phyloP scores from a whole-genome alignment of 2,329 filamentous ascomycete species.

The Leptographium procerum region DNA sequence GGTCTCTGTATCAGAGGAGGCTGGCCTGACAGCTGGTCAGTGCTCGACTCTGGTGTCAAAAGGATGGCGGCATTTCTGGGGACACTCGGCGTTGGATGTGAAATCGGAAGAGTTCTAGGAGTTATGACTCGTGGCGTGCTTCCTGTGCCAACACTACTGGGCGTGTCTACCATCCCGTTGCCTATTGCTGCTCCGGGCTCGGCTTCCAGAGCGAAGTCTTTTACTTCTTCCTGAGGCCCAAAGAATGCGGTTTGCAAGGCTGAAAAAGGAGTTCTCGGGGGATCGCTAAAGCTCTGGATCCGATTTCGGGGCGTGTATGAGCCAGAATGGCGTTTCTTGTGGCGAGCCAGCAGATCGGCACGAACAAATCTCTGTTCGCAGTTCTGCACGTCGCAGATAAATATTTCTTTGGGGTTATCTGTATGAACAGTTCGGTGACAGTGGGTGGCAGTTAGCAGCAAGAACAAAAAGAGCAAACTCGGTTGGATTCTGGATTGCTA shows the following conservation, averaged over 20 bases:
- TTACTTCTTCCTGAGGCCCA: background rate
- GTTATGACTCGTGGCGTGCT: background rate
- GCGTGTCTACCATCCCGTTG: background rate
- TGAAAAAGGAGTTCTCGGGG: slow-evolving; percentile 15
- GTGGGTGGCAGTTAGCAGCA: slow-evolving; percentile 12
- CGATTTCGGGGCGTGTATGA: slow-evolving; percentile 39
- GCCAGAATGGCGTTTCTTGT: slow-evolving; percentile 53
- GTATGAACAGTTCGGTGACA: slow-evolving; percentile 1
- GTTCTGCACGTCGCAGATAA: slow-evolving; percentile 61
- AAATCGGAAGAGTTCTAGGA: background rate
- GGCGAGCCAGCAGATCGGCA: slow-evolving; percentile 61
- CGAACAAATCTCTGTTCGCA: slow-evolving; percentile 71
- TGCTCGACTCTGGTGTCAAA: slow-evolving; percentile 28
- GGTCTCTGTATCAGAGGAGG: slow-evolving; percentile 10
- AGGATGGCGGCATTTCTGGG: slow-evolving; percentile 36
- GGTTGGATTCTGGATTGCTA: too few species aligned
- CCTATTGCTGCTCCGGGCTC: background rate
- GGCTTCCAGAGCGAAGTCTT: too few species aligned
- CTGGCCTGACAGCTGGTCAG: background rate
- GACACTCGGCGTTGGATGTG: slow-evolving; percentile 20
- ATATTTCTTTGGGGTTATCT: slow-evolving; percentile 75
- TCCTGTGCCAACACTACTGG: too few species aligned
- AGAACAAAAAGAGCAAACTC: slow-evolving; percentile 1
- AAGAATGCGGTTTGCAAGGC: too few species aligned
- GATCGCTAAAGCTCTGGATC: slow-evolving; percentile 33